Base-by-base conservation (phyloP, 2,329 filamentous ascomycete genomes). In the Diaporthe sp. region DNA sequence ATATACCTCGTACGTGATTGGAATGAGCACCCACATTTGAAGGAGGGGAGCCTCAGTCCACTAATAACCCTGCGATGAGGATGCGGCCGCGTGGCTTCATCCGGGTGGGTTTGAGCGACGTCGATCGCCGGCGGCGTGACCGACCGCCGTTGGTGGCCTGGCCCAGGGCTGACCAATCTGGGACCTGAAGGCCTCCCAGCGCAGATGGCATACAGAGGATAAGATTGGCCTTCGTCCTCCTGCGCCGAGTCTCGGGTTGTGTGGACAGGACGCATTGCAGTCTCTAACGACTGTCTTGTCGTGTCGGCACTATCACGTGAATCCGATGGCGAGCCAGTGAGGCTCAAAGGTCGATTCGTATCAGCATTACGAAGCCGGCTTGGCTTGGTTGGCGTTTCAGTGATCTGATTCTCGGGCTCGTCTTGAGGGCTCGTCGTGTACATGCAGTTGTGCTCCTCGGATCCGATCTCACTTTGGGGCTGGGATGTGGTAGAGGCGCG, bases 41-140 rank as follows among this genome's bases (percentile, higher is more conserved):
- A 71, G 31, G 69, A 67, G n/a, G 62, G 62, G 6, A 75, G 57
- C n/a, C 57, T 73, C 37, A 75, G 25, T 7, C 75, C 73, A 34
- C 37, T 19, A 6, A 73, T 31, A 12, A 57, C 73, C 37, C 34
- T 76, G 12, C 69, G 59, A 42, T 22, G 39, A 28, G 46, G 58
- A 15, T 44, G 28, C 12, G n/a, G 39, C 44, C 10, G 34, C 12
- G 15, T 19, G 7, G 9, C 65, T 1, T 12, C 58, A 19, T 9
- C 19, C n/a, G 9, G 25, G 9, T 39, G 19, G 7, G 6, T 3
- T 2, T 28, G n/a, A 53, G 46, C 15, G 15, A 42, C 59, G 44
- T 62, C n/a, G 37, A 17, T 2, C 28, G 42, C 49, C 10, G 46
- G 49, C 39, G 44, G 25, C 3, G 13, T 22, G 2, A 7, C 19